Evolutionary conservation across 352 stramenopile genomes (phyloP), one percentile per base, ranked within the genome.

Genomic region (Thraustochytrium sp.): DNA sequence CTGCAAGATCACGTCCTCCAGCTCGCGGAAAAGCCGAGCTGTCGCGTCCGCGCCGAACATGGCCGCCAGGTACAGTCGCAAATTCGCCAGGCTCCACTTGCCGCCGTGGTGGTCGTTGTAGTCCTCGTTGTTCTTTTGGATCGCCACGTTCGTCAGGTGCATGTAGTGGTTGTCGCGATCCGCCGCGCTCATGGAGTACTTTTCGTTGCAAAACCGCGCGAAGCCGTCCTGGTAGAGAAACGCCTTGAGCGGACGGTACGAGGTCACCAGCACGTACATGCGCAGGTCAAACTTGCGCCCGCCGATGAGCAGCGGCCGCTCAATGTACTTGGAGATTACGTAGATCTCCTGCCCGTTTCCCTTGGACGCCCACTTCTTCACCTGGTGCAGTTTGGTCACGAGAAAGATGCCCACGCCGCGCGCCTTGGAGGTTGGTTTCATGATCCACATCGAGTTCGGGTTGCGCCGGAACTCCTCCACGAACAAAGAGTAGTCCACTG

Each of bases 241-340:
- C 63, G 96, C 94, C 83, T 94, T 92, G 5, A 98, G 88, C 23
- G 94, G 94, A 29, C 88, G 89, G 83, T 96, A 97, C 26, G 89
- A 93, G 40, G 93, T 93, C 21, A 98, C 94, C 29, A 98, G 89
- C 3, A 93, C 93, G 78, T 98, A 98, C 5, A 98, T 86, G 8
- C 94, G 88, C 46, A 98, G 85, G 83, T 98, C 94, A 86, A 98
- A 98, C 88, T 98, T 98, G 84, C 97, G 97, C 26, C 94, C 76
- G 38, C 94, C 94, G 0, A 98, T 89, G 40, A 97, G 89, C 65
- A 96, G 96, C 49, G 94, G 94, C 53, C 95, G 95, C 40, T 92
- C 92, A 64, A 98, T 94, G 88, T 98, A 98, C 48, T 91, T 89
- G 85, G 97, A 94, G 13, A 96, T 94, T 61, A 98, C 92, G 87